Evolutionary conservation across 345 rosid genomes (phyloP).

Genomic region (Eucalyptus camaldulensis): DNA sequence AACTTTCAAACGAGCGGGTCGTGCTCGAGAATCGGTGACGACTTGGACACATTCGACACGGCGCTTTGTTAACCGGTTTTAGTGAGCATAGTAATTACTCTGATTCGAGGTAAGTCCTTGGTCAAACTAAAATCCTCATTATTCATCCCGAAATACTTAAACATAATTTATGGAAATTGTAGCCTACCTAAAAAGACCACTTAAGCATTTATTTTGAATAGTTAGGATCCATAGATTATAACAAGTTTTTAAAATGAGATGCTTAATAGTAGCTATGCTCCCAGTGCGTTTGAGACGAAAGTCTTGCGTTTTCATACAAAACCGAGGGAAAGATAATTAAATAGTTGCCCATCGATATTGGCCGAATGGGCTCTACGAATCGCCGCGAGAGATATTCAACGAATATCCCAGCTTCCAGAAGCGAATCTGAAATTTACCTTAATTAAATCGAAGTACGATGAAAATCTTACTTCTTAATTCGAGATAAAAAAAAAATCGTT

Average conservation of each 20-base stretch:
- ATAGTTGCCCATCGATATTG: background rate
- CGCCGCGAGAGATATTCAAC: background rate
- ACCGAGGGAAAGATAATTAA: background rate
- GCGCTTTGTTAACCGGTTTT: background rate
- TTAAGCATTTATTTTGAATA: background rate
- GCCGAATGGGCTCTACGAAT: background rate
- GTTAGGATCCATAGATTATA: background rate
- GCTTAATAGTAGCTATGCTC: background rate
- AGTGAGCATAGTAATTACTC: background rate
- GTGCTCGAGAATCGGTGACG: background rate
- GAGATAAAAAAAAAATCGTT: background rate
- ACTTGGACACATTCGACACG: background rate
- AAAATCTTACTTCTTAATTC: background rate
- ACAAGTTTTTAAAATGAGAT: background rate
- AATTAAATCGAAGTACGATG: background rate
- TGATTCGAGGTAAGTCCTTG: background rate
- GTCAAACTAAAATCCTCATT: background rate
- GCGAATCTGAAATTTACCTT: background rate
- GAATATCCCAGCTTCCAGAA: background rate
- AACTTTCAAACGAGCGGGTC: no score
- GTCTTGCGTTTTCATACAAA: background rate
- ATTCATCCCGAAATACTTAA: background rate
- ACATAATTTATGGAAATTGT: background rate
- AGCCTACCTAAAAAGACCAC: background rate
- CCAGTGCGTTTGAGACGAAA: background rate